Conservation (phyloP, 306 rosid species). For the Purshia tridentata region DNA sequence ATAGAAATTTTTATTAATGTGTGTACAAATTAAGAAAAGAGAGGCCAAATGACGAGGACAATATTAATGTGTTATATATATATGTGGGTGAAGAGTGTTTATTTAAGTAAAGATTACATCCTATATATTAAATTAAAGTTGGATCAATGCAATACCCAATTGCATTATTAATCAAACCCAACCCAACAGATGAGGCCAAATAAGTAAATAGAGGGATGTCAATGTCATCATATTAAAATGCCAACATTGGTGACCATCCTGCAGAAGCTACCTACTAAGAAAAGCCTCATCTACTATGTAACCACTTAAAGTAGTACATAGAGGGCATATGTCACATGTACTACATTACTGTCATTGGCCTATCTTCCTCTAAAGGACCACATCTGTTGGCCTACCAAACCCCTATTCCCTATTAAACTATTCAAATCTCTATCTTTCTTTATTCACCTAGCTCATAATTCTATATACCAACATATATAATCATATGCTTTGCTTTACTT, state of each 20-base stretch:
- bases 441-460: slow-evolving; percentile 18
- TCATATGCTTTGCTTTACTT: slow-evolving; percentile 29
- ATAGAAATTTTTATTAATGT: too few species aligned
- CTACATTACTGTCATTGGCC: slow-evolving; percentile 39
- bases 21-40: too few species aligned
- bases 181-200: background rate
- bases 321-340: slow-evolving; percentile 48
- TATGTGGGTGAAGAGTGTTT: too few species aligned
- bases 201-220: too few species aligned
- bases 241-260: slow-evolving; percentile 19
- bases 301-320: slow-evolving; percentile 46
- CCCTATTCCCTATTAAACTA: slow-evolving; percentile 36
- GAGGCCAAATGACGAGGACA: too few species aligned
- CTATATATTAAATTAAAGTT: background rate
- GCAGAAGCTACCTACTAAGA: slow-evolving; percentile 23
- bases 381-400: slow-evolving; percentile 61
- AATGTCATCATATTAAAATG: background rate
- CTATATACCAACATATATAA: slow-evolving; percentile 15
- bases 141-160: background rate
- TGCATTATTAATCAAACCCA: background rate
- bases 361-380: slow-evolving; percentile 39
- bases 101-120: background rate
- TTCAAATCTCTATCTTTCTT: slow-evolving; percentile 34
- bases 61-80: too few species aligned
- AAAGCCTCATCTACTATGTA: slow-evolving; percentile 36